Evolutionary conservation across 495 filamentous ascomycete genomes (phyloP), one percentile per base, ranked within the genome.

Genomic region (Lasiosphaeris hirsuta): DNA sequence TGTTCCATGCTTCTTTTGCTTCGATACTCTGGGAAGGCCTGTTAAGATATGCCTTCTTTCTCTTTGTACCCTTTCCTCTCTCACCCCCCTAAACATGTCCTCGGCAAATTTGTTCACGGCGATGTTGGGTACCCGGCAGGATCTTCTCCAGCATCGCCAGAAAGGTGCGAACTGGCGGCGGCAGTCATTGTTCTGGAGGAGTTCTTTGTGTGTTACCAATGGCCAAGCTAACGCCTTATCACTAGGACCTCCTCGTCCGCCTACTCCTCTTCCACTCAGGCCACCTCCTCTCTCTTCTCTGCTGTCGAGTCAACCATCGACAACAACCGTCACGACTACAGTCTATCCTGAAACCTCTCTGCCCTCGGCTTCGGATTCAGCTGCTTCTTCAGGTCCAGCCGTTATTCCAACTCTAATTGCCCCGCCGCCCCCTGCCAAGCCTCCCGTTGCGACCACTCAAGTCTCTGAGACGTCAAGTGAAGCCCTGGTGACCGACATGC

Each of bases 401-500:
- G 18, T 23, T 15, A 17, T 23, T 5, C 43, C 43, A 15, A 45
- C 23, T 42, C 13, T 54, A 11, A 36, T 54, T 19, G 42, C 18
- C 47, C 19, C 34, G 7, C 18, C 19, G 15, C 13, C 55, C 38
- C 33, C 14, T 17, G 49, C n/a, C 35, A 11, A 14, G 34, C 13
- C 48, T 14, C 23, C 39, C 19, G 17, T 13, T 38, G 13, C 52
- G 15, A 34, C 14, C 15, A 44, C 18, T 34, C 23, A 30, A 30
- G 41, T 34, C 23, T 14, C 18, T 37, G 37, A 45, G 30, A 45
- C 56, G 19, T 50, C 59, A 7, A 51, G 40, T 33, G 56, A 61
- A 40, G 53, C 46, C 23, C 18, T 34, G 0, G 33, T 30, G 45
- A 60, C 58, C 40, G 67, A 56, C 63, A 65, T 70, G 68, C 61